These are phyloP conservation scores for Solanum hybrid DNA, from an alignment of 305 asterid genomes.

Conservation along the genomic window DNA sequence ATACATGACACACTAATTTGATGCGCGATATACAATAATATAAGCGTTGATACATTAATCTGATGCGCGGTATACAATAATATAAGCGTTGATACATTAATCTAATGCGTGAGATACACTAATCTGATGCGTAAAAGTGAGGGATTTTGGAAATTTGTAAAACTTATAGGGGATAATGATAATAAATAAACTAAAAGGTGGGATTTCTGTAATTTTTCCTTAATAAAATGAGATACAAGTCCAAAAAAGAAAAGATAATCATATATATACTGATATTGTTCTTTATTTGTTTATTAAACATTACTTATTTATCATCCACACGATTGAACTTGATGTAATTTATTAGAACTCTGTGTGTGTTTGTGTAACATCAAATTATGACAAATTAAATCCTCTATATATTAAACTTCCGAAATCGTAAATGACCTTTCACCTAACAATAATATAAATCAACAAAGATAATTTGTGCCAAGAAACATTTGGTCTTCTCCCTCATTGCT, in stretches of 20 bases:
- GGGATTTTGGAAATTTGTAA: too few species aligned
- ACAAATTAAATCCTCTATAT: not conserved
- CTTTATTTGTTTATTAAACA: not conserved
- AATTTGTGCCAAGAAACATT: not conserved
- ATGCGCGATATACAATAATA: too few species aligned
- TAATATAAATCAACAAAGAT: not conserved
- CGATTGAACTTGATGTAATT: too few species aligned
- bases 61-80: too few species aligned
- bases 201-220: too few species aligned
- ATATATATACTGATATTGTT: not conserved
- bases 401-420: not conserved
- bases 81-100: too few species aligned
- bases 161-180: too few species aligned
- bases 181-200: too few species aligned
- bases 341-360: not conserved
- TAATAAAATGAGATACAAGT: not conserved
- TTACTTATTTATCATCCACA: not conserved
- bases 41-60: too few species aligned
- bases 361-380: not conserved
- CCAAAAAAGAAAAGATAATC: not conserved
- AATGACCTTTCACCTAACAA: not conserved
- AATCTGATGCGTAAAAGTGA: too few species aligned
- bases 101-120: too few species aligned
- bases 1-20: too few species aligned
- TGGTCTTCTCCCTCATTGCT: not conserved